Evolutionary conservation across 2,329 filamentous ascomycete species (phyloP).

Genomic region (Podosphaera aphanis): DNA sequence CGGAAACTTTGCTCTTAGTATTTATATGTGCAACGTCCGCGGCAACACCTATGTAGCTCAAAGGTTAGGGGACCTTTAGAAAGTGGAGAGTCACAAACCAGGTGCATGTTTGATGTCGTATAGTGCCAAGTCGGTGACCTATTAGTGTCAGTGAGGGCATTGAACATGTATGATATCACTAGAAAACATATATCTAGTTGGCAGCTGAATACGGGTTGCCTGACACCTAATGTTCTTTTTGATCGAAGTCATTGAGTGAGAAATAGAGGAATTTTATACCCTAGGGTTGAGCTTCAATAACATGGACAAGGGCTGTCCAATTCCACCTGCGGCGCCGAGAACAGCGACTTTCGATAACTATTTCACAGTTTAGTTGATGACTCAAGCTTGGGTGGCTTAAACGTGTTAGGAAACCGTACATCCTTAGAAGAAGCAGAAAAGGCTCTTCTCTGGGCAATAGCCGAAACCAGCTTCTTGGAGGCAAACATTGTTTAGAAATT

Average conservation of each 20-base stretch:
- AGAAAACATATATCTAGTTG: too few species aligned
- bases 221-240: background rate
- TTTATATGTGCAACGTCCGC: slow-evolving; percentile 98
- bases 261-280: slow-evolving; percentile 24
- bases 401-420: slow-evolving; percentile 26
- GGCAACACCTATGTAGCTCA: slow-evolving; percentile 52
- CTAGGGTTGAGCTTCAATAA: slow-evolving; percentile 96
- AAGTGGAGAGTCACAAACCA: slow-evolving; percentile 33
- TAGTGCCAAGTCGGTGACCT: slow-evolving; percentile 57
- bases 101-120: slow-evolving; percentile 93
- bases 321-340: slow-evolving; percentile 89
- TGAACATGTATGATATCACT: too few species aligned
- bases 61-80: background rate
- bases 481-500: slow-evolving; percentile 65
- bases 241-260: background rate
- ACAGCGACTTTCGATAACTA: slow-evolving; percentile 95
- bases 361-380: slow-evolving; percentile 1
- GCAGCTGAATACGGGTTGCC: background rate
- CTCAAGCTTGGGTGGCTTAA: slow-evolving; percentile 3
- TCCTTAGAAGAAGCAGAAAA: slow-evolving; percentile 61
- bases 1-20: slow-evolving; percentile 86
- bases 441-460: slow-evolving; percentile 46
- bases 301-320: slow-evolving; percentile 92
- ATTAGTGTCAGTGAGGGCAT: background rate
- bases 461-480: slow-evolving; percentile 31